A percentile compares a stretch with the other conserved stretches of the same genome.
Conservation (phyloP, 2,329 filamentous ascomycete species). For the Xylariaceae sp. region DNA sequence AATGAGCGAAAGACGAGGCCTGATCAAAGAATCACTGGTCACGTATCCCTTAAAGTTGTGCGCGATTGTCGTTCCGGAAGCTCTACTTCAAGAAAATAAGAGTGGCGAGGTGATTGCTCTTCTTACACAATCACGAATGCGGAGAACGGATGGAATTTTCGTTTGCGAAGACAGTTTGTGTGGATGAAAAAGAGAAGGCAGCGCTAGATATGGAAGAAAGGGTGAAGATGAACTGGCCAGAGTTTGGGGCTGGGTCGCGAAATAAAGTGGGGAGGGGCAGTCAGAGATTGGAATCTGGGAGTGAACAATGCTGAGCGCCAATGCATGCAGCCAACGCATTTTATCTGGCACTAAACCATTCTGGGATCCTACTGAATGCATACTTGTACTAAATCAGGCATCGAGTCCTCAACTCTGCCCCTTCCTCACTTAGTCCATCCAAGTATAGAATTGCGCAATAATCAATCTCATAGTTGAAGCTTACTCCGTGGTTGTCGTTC, state of each 20-base stretch:
- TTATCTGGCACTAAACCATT: too few species aligned
- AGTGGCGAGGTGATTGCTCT: neutral
- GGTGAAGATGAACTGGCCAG: slow-evolving; percentile 20
- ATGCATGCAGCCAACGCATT: too few species aligned
- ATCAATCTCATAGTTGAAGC: too few species aligned
- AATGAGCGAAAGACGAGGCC: slow-evolving; percentile 8
- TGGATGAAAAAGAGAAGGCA: neutral
- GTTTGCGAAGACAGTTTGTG: slow-evolving; percentile 18
- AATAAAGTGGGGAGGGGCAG: neutral
- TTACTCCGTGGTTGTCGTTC: too few species aligned
- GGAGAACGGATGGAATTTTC: slow-evolving; percentile 3
- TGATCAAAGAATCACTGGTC: slow-evolving; percentile 24
- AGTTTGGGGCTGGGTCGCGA: neutral
- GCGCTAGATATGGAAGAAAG: slow-evolving; percentile 8
- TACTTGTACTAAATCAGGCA: neutral
- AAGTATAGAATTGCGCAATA: too few species aligned
- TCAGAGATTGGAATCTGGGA: neutral
- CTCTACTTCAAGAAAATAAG: slow-evolving; percentile 14
- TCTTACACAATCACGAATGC: slow-evolving; percentile 23
- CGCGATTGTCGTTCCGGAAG: slow-evolving; percentile 8
- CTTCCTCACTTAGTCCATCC: neutral
- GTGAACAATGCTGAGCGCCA: neutral
- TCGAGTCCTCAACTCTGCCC: neutral
- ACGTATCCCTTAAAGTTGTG: slow-evolving; percentile 23
- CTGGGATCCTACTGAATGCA: too few species aligned